Evolutionary conservation across 1,139 yeast genomes (phyloP), one percentile per base, ranked within the genome.

Genomic region (Geotrichum reessii): DNA sequence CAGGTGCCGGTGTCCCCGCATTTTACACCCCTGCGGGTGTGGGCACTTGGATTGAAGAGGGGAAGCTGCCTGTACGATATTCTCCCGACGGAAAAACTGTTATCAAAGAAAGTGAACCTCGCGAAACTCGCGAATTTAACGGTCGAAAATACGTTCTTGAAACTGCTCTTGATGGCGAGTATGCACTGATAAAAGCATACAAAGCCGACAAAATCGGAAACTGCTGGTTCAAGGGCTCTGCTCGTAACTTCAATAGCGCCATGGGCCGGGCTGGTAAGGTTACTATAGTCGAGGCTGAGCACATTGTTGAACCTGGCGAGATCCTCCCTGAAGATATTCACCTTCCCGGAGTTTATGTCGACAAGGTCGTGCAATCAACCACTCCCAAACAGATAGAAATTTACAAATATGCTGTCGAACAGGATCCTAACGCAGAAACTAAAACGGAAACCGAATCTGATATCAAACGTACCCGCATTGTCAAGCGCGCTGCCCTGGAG

Each of bases 31-130:
- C 81, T 1, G 77, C 82, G 0, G 83, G 82, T 25, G 81, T 73
- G n/a, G 78, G 77, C 40, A 79, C 83, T 27, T 77, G 81, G 81
- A 70, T 79, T 49, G 80, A 79, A 64, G 73, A 78, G 60, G 83
- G 82, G 22, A 73, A 77, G 62, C 67, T 79, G 58, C 82, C 83
- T 1, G 72, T 78, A 9, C 67, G 75, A 58, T 79, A 78, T 64
- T 65, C 67, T 28, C 60, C 64, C 19, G 66, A 69, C 49, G 58
- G 66, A 14, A 69, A 72, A 2, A 65, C 69, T 25, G 79, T 78
- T 1, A 63, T 76, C 58, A 70, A 73, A 61, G 67, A 72, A 22
- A 69, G 75, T 47, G 66, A 69, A 48, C 78, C 80, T 11, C 72
- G 78, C 54, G 82, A 79, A 64, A 68, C 71, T 5, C 71, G 81